phyloP scores from a whole-genome alignment of 495 filamentous ascomycete species.

The Trichoderma asperelloides region DNA sequence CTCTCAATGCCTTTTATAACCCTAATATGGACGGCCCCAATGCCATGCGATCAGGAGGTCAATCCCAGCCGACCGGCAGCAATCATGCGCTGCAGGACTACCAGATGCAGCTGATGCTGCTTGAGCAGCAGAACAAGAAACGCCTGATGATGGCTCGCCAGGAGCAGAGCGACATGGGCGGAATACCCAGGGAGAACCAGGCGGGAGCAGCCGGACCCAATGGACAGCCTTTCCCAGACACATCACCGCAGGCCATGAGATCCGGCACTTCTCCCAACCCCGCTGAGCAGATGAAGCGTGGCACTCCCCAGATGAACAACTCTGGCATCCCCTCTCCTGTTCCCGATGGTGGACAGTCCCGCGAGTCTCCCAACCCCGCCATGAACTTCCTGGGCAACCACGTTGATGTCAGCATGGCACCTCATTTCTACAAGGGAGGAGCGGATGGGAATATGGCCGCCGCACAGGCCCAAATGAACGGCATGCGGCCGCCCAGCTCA shows the following conservation, averaged over 20 bases:
- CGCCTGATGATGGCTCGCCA: constrained; percentile 93
- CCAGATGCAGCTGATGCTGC: constrained; percentile 97
- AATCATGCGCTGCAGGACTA: constrained; percentile 97
- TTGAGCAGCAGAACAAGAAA: constrained; percentile 98
- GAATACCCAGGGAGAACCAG: constrained; percentile 44
- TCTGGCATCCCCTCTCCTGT: constrained; percentile 74
- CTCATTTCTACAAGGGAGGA: constrained; percentile 43
- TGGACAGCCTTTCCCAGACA: constrained; percentile 50
- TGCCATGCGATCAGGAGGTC: constrained; percentile 45
- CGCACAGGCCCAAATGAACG: constrained; percentile 41
- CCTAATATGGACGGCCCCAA: constrained; percentile 34
- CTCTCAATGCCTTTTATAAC: constrained; percentile 61
- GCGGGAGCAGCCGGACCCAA: constrained; percentile 43
- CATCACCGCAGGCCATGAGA: constrained; percentile 74
- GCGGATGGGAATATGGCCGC: constrained; percentile 49
- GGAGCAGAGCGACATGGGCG: constrained; percentile 74
- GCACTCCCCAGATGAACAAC: constrained; percentile 79
- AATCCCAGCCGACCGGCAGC: constrained; percentile 45
- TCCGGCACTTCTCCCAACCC: constrained; percentile 84
- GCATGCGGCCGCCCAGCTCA: constrained; percentile 80
- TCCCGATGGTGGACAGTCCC: constrained; percentile 63
- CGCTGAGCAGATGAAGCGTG: constrained; percentile 77
- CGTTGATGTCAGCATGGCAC: constrained; percentile 58
- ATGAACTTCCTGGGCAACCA: constrained; percentile 62
- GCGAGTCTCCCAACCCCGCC: constrained; percentile 67